Base-by-base conservation (phyloP, 768 basidiomycete species). In the Lactarius quietus region DNA sequence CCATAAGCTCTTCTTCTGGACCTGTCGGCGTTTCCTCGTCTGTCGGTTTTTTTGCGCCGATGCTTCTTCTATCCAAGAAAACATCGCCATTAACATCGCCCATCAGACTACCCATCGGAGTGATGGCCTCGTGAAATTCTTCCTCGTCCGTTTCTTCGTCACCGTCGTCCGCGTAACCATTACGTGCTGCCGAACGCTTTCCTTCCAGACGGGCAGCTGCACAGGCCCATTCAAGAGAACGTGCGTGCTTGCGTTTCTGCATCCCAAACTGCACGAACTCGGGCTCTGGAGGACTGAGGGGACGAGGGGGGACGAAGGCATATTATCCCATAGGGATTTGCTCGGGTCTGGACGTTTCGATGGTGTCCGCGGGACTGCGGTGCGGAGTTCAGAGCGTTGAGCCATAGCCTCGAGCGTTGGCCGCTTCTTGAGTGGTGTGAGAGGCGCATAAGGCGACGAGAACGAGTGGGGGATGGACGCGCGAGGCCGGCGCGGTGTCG, bases 61-160 rank as follows among this genome's bases (percentile, higher is more conserved):
- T 26, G 17, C 57, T 45, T 36, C 20, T 43, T 15, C 61, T 28
- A 15, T 41, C 63, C 57, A 63, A 67, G 33, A 48, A 55, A 41
- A 56, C 61, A 29, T 59, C 60, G 4, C 43, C 31, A 14, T 36
- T 23, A 12, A 35, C 28, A 12, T 53, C 61, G 36, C 63, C 58
- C 7, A 62, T 60, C 36, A 63, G 52, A 65, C 75, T 73, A 53
- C 71, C 71, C 55, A 81, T 80, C 9, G 88, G 87, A 0, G 87
- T 89, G 56, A 89, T 76, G 10, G 85, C 83, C 73, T 90, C 87
- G 43, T 84, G 79, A 53, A 78, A 78, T n/a, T 87, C 87, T 54
- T 73, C 73, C 48, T 85, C 83, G 62, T 87, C 86, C n/a, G 84
- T 86, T 59, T 80, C 75, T n/a, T 81, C 83, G 18, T 76, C 74